phyloP scores from a whole-genome alignment of 225 moss, liverwort and hornwort species.

The Marchantia paleacea region DNA sequence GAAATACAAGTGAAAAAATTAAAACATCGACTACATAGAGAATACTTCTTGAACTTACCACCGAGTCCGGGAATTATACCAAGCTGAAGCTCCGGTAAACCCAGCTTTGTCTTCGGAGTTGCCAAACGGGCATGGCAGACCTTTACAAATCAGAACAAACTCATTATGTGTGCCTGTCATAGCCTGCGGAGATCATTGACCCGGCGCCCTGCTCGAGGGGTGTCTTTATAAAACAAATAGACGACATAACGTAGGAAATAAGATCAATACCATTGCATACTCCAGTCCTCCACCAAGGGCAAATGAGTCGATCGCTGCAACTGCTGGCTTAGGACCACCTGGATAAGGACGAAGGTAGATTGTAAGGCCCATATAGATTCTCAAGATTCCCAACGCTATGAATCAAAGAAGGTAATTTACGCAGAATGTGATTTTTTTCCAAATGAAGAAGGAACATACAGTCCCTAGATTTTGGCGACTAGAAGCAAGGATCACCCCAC shows the following conservation, averaged over 20 bases:
- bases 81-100: slow-evolving; percentile 80
- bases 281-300: slow-evolving; percentile 94
- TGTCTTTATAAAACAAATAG: not conserved
- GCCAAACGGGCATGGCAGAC: slow-evolving; percentile 83
- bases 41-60: slow-evolving; percentile 41
- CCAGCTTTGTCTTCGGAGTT: slow-evolving; percentile 62
- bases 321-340: slow-evolving; percentile 82
- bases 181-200: no score
- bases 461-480: no score
- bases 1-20: not conserved
- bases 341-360: slow-evolving; percentile 27
- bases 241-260: no score
- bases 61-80: slow-evolving; percentile 92
- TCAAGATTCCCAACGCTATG: no score
- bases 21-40: not conserved
- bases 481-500: no score
- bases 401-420: no score
- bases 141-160: slow-evolving; percentile 31
- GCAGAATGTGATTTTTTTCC: no score
- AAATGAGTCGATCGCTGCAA: slow-evolving; percentile 86
- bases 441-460: no score
- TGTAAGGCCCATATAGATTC: no score
- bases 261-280: slow-evolving; percentile 66
- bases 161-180: no score
- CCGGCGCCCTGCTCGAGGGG: no score